Evolutionary conservation across 805 yeast genomes (phyloP).

Genomic region (Saccharomycopsis fermentans): DNA sequence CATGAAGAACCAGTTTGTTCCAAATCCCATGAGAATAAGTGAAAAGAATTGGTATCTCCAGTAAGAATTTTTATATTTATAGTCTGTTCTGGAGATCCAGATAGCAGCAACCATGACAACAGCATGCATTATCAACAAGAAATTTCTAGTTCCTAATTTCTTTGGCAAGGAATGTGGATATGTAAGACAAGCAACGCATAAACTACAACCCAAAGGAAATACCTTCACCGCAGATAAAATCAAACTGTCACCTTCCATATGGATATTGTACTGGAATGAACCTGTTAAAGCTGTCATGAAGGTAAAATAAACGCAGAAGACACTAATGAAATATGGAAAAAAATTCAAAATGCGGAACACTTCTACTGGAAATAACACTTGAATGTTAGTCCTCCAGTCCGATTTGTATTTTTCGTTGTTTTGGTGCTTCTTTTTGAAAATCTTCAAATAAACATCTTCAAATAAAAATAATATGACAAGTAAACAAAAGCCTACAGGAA

Average conservation of each 20-base stretch:
- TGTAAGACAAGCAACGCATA: conserved; percentile 7
- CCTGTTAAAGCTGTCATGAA: neutral
- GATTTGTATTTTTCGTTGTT: conserved; percentile 16
- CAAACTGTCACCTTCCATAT: conserved; percentile 3
- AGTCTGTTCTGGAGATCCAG: conserved; percentile 11
- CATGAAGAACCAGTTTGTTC: conserved; percentile 24
- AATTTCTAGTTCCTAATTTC: neutral
- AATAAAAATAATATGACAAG: conserved; percentile 23
- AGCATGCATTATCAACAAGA: neutral
- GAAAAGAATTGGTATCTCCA: conserved; percentile 12
- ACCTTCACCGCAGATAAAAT: conserved; percentile 7
- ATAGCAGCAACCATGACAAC: conserved; percentile 14
- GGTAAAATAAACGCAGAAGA: neutral
- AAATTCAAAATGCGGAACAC: conserved; percentile 6
- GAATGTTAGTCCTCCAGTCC: conserved; percentile 10
- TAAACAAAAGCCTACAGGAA: conserved; percentile 30
- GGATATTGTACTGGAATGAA: conserved; percentile 6
- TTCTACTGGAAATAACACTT: conserved; percentile 8
- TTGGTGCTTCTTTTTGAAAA: conserved; percentile 14
- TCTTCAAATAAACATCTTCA: conserved; percentile 24
- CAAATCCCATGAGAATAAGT: conserved; percentile 20
- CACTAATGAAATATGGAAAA: conserved; percentile 3
- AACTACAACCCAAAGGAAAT: conserved; percentile 1
- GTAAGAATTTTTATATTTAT: conserved; percentile 1
- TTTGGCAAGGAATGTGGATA: conserved; percentile 19